These are phyloP conservation scores for Gossypium raimondii DNA, from an alignment of 345 rosid species.

Conservation along the genomic window DNA sequence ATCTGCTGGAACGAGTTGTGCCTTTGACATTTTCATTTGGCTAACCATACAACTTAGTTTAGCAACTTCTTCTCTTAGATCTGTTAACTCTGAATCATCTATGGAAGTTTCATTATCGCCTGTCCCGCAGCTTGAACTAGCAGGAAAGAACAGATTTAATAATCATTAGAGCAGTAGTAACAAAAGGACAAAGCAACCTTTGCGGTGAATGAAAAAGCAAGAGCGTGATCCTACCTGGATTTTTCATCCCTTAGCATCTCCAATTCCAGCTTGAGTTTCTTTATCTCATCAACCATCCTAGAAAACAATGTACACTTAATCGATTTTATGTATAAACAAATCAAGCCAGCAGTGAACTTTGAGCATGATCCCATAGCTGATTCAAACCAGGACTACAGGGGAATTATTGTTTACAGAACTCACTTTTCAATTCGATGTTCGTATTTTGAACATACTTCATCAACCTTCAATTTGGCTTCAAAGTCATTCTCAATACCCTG, in stretches of 20 bases:
- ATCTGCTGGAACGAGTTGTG: conserved; percentile 38
- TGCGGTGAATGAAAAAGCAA: neutral
- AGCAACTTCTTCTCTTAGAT: conserved; percentile 61
- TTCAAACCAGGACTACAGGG: neutral
- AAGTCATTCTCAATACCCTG: conserved; percentile 84
- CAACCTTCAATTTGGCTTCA: conserved; percentile 78
- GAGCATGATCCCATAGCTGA: neutral
- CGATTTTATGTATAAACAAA: neutral
- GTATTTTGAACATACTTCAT: conserved; percentile 59
- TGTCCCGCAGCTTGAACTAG: conserved; percentile 37
- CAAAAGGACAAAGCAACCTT: conserved; percentile 3
- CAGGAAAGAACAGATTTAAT: conserved; percentile 1
- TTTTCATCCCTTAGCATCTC: conserved; percentile 53
- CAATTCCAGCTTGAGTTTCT: conserved; percentile 56
- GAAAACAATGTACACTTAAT: conserved; percentile 3
- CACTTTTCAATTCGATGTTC: conserved; percentile 83
- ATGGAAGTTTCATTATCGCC: conserved; percentile 49
- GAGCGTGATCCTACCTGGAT: conserved; percentile 33
- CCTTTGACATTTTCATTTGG: conserved; percentile 56
- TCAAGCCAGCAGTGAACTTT: neutral
- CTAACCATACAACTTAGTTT: conserved; percentile 51
- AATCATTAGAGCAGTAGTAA: neutral
- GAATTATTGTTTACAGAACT: conserved; percentile 23
- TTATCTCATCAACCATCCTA: conserved; percentile 68
- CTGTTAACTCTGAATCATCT: conserved; percentile 58